phyloP scores from a whole-genome alignment of 306 rosid genomes.

The Trifolium pratense region DNA sequence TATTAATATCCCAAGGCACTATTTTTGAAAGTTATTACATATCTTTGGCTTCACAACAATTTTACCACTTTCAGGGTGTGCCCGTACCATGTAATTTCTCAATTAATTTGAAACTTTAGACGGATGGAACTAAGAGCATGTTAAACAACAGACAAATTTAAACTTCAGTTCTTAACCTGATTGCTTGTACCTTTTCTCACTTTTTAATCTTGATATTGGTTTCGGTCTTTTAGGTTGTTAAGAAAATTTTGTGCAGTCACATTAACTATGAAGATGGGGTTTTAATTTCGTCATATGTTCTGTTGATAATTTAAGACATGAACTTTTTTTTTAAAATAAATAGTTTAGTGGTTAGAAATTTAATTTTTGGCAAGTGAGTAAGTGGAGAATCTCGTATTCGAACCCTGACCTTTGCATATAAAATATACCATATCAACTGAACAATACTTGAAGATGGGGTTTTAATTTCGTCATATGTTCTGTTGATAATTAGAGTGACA shows the following conservation, averaged over 20 bases:
- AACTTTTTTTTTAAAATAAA: too few relatives aligned
- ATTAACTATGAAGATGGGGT: neutral
- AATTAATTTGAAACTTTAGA: conserved; percentile 4
- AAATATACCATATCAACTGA: too few relatives aligned
- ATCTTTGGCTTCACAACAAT: conserved; percentile 4
- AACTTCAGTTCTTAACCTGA: neutral
- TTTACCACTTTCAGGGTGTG: neutral
- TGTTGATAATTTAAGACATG: too few relatives aligned
- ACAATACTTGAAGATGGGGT: too few relatives aligned
- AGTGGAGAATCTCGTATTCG: too few relatives aligned
- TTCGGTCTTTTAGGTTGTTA: neutral
- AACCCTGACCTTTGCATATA: too few relatives aligned
- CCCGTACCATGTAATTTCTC: neutral
- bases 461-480: too few relatives aligned
- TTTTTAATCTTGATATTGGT: neutral
- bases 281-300: neutral
- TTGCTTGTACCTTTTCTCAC: neutral
- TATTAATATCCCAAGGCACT: neutral
- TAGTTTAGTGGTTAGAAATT: too few relatives aligned
- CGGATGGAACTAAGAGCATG: neutral
- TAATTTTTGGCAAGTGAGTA: too few relatives aligned
- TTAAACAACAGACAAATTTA: neutral
- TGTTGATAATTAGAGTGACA: too few relatives aligned
- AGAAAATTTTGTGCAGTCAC: neutral
- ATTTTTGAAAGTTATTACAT: neutral